phyloP scores from a whole-genome alignment of 345 rosid genomes.

The Excoecaria cochinchinensis region DNA sequence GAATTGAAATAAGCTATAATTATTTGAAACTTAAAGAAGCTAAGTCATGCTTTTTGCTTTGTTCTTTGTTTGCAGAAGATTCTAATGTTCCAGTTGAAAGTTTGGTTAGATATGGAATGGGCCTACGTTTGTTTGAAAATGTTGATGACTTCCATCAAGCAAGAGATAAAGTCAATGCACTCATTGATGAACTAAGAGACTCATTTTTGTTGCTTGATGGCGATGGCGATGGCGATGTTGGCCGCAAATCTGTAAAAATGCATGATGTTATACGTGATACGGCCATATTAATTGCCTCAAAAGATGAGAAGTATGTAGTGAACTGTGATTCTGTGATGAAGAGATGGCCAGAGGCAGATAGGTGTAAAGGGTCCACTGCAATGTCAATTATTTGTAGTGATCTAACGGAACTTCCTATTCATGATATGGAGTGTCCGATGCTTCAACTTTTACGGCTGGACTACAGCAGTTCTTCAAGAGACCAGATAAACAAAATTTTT shows the following conservation, averaged over 20 bases:
- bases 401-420: not conserved
- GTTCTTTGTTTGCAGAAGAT: conserved; percentile 17
- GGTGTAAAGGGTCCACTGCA: not conserved
- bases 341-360: not conserved
- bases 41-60: conserved; percentile 4
- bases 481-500: conserved; percentile 19
- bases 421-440: conserved; percentile 14
- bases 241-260: not conserved
- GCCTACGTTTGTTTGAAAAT: conserved; percentile 11
- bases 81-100: not conserved
- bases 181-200: not conserved
- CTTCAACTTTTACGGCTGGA: not conserved
- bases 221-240: not conserved
- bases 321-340: not conserved
- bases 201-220: conserved; percentile 10
- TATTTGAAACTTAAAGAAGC: not conserved
- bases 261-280: conserved; percentile 1
- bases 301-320: not conserved
- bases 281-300: conserved; percentile 4
- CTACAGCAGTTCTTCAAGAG: fast-evolving
- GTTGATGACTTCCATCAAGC: not conserved
- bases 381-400: not conserved
- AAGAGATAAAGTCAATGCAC: not conserved
- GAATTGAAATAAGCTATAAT: not conserved
- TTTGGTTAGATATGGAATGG: conserved; percentile 6